Base-by-base conservation (phyloP, 495 filamentous ascomycete genomes). In the Hypomontagnella monticulosa region DNA sequence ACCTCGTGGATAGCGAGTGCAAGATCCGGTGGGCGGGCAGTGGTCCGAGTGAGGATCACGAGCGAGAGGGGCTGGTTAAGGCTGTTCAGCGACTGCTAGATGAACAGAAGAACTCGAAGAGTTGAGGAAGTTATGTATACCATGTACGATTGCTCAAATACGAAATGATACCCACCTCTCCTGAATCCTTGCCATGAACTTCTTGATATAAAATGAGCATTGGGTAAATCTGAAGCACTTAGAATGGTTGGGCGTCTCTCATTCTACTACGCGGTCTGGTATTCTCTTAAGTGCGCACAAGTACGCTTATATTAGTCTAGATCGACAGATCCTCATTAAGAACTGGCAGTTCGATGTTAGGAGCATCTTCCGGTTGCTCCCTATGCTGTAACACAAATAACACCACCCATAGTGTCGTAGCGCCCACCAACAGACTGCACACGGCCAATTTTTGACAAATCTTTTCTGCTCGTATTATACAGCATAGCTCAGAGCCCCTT, bases 1-100 rank as follows among this genome's bases (percentile, higher is more conserved):
- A 97, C 78, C 81, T 99, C 55, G 76, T 99, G 58, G 95, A 99
- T 78, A 80, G 86, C 67, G 78, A 92, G 44, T 96, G 92, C 77
- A 89, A 84, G 78, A 97, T 99, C 60, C 85, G 95, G 33, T 99
- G 95, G 95, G 95, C 94, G 0, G 95, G 91, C 3, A 93, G 92
- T 75, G 95, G 92, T n/a, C 74, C 80, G 37, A 89, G 91, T 11
- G 82, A 88, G 43, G 80, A 76, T 4, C 83, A 80, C 15, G 95
- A 98, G 81, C 83, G 83, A 73, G 85, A 89, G 53, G 83, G 86
- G 3, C 68, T 99, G 67, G 86, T 88, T 7, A 88, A 81, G 67
- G 90, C 90, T 1, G 52, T 93, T 47, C 81, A 73, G 73, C 88
- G 85, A 73, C 76, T 99, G 57, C 71, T 91, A 66, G 84, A 87